Evolutionary conservation across 2,329 filamentous ascomycete species (phyloP).

Genomic region (Lachnellula occidentalis): DNA sequence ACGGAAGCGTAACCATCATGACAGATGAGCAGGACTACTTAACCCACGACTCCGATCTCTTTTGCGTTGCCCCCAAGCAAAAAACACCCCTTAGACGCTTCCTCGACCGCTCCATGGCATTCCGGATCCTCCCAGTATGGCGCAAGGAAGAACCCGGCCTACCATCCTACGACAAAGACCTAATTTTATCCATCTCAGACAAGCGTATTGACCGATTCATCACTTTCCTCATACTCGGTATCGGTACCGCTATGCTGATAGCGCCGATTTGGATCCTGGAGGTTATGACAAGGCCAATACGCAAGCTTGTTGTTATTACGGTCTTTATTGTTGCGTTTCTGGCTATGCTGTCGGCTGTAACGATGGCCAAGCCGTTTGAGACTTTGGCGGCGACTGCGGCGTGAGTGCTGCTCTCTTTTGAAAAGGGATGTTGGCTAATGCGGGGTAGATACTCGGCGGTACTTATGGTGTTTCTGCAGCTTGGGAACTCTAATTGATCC

Average conservation of each 20-base stretch:
- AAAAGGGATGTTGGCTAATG: not conserved
- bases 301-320: conserved; percentile 31
- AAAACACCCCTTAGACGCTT: conserved; percentile 16
- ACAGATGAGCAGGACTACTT: conserved; percentile 15
- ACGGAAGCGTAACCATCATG: conserved; percentile 9
- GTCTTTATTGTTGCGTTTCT: conserved; percentile 25
- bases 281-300: conserved; percentile 5
- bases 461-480: conserved; percentile 17
- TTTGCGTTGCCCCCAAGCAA: conserved; percentile 17
- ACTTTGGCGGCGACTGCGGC: conserved; percentile 17
- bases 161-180: conserved; percentile 13
- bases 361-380: conserved; percentile 17
- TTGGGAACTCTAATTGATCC: not conserved
- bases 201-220: conserved; percentile 24
- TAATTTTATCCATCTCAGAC: conserved; percentile 8
- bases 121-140: conserved; percentile 10
- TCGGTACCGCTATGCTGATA: conserved; percentile 31
- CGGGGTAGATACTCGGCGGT: conserved; percentile 14
- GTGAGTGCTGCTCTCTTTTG: conserved; percentile 5
- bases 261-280: conserved; percentile 32
- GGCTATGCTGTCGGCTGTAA: conserved; percentile 12
- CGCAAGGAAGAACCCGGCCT: conserved; percentile 3
- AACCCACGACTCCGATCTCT: conserved; percentile 18
- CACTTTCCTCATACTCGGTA: conserved; percentile 18
- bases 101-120: conserved; percentile 13